A percentile compares a stretch with the other conserved stretches of the same genome.
Evolutionary conservation across 2,329 filamentous ascomycete genomes (phyloP).

Genomic region (Fusarium tuaranense): DNA sequence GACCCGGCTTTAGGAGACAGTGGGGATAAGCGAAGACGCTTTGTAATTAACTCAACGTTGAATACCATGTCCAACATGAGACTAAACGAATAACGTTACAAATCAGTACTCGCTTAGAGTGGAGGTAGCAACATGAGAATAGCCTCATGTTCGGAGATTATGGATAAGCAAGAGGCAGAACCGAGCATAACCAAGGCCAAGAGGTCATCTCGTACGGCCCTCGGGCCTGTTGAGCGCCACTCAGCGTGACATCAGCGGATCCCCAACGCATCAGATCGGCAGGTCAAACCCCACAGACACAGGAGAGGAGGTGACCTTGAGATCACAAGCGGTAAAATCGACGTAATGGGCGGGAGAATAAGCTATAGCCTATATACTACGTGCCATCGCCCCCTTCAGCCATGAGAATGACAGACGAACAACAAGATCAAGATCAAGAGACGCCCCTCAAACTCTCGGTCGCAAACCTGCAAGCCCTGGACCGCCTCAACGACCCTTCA

Average conservation of each 20-base stretch:
- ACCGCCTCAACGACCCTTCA: conserved; percentile 38
- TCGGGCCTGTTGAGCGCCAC: conserved; percentile 30
- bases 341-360: conserved; percentile 8
- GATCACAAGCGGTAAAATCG: conserved; percentile 15
- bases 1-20: neutral
- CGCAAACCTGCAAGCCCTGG: conserved; percentile 40
- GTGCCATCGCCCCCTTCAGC: neutral
- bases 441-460: conserved; percentile 43
- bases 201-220: neutral
- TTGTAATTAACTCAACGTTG: neutral
- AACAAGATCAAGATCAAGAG: neutral
- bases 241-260: conserved; percentile 33
- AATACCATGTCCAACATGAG: neutral
- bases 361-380: conserved; percentile 30
- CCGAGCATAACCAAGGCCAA: neutral
- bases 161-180: conserved; percentile 16
- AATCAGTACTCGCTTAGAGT: conserved; percentile 1
- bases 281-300: neutral
- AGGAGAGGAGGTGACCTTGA: neutral
- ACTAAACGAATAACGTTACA: conserved; percentile 4
- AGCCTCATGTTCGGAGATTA: neutral
- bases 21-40: neutral
- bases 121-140: neutral
- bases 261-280: conserved; percentile 28
- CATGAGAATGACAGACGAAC: conserved; percentile 26